Conservation (phyloP, 768 basidiomycete genomes). For the Lentinula edodes region DNA sequence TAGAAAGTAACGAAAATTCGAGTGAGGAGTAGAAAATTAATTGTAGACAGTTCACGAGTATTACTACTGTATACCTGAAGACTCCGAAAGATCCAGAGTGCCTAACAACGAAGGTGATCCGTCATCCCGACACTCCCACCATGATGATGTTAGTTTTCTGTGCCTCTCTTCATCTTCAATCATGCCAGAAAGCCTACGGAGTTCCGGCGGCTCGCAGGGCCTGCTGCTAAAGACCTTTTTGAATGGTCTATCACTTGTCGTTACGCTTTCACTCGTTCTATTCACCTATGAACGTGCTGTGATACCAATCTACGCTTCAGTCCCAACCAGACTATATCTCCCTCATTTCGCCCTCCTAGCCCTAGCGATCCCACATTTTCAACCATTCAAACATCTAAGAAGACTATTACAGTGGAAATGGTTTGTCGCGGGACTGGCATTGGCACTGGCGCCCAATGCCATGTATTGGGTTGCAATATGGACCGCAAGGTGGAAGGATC, state of each 20-base stretch:
- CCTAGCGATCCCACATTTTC: conserved; percentile 22
- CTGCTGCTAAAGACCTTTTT: neutral
- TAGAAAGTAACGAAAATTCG: neutral
- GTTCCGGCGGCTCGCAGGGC: neutral
- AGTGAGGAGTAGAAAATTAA: neutral
- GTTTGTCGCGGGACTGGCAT: conserved; percentile 32
- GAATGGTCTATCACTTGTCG: neutral
- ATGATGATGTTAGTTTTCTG: neutral
- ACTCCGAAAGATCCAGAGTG: too few relatives aligned
- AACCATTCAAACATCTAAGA: conserved; percentile 6
- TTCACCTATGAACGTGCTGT: conserved; percentile 60
- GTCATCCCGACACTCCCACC: neutral
- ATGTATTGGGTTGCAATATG: conserved; percentile 62
- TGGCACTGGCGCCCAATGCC: conserved; percentile 51
- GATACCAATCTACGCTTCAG: conserved; percentile 63
- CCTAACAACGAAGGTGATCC: neutral
- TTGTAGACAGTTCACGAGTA: neutral
- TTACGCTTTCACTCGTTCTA: conserved; percentile 48
- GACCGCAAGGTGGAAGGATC: conserved; percentile 48
- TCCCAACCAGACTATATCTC: conserved; percentile 48
- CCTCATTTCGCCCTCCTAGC: conserved; percentile 35
- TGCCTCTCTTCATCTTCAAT: neutral
- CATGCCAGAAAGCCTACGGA: neutral
- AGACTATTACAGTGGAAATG: conserved; percentile 15
- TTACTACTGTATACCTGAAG: neutral